Conservation (phyloP, 306 rosid species). For the Casuarina cunninghamiana region DNA sequence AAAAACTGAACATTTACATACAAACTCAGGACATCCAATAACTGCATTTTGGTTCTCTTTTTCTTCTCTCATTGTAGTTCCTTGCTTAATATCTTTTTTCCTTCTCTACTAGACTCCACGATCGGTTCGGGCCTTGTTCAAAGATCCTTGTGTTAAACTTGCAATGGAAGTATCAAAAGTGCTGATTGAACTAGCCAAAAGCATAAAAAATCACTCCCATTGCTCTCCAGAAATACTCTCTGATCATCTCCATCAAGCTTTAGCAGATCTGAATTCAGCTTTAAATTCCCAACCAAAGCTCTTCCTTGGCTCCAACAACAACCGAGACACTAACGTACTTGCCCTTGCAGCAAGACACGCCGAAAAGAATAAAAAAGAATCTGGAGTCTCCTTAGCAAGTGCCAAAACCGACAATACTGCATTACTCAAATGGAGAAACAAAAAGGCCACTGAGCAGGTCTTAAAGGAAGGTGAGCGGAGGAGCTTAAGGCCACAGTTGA, state of each 20-base stretch:
- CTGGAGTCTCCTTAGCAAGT: slow-evolving; percentile 56
- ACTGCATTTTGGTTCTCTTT: slow-evolving; percentile 1
- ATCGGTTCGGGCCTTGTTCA: slow-evolving; percentile 73
- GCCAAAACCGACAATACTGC: slow-evolving; percentile 88
- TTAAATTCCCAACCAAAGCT: slow-evolving; percentile 92
- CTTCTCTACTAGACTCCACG: slow-evolving; percentile 57
- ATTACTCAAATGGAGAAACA: slow-evolving; percentile 66
- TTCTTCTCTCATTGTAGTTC: background rate
- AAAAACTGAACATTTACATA: too few relatives aligned
- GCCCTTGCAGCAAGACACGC: slow-evolving; percentile 70
- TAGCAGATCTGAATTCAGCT: slow-evolving; percentile 81
- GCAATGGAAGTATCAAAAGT: slow-evolving; percentile 79
- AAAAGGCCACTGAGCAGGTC: slow-evolving; percentile 38
- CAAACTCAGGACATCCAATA: too few relatives aligned
- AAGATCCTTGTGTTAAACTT: slow-evolving; percentile 78
- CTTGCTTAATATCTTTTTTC: slow-evolving; percentile 2
- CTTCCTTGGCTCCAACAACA: slow-evolving; percentile 75
- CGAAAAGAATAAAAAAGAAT: slow-evolving; percentile 35
- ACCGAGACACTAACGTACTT: slow-evolving; percentile 57
- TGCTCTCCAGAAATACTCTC: slow-evolving; percentile 93
- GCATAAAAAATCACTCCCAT: slow-evolving; percentile 74
- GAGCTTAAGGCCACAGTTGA: slow-evolving; percentile 68
- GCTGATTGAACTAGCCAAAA: slow-evolving; percentile 69
- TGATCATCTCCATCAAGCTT: slow-evolving; percentile 88
- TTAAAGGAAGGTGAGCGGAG: slow-evolving; percentile 60